Conservation (phyloP, 768 basidiomycete species). For the Pleurotus salmoneostramineus region DNA sequence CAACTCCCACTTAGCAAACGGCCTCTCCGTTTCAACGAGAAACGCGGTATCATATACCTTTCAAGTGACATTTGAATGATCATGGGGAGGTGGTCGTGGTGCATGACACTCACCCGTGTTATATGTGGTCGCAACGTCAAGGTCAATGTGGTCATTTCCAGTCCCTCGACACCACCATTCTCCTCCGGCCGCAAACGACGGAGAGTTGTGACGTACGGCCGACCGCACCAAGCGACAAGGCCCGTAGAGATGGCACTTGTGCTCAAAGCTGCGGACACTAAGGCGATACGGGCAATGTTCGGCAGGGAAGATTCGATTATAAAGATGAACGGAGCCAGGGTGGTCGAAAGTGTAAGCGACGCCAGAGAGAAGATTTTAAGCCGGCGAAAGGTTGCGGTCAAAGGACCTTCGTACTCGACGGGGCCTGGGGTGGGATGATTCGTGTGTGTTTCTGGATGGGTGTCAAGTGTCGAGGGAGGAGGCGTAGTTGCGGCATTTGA, state of each 20-base stretch:
- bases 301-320: slow-evolving; percentile 77
- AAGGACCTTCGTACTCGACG: slow-evolving; percentile 65
- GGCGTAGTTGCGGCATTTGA: background rate
- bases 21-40: slow-evolving; percentile 58
- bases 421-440: slow-evolving; percentile 13
- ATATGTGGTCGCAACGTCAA: slow-evolving; percentile 54
- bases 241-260: slow-evolving; percentile 74
- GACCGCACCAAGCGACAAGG: slow-evolving; percentile 67
- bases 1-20: slow-evolving; percentile 82
- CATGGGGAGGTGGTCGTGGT: no score
- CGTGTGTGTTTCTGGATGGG: background rate
- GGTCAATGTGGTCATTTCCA: slow-evolving; percentile 71
- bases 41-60: slow-evolving; percentile 73
- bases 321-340: slow-evolving; percentile 79
- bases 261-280: slow-evolving; percentile 67
- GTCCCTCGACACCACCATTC: slow-evolving; percentile 40
- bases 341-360: slow-evolving; percentile 65
- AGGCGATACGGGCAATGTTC: slow-evolving; percentile 56
- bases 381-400: slow-evolving; percentile 66
- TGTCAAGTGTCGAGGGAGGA: background rate
- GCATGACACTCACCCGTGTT: slow-evolving; percentile 62
- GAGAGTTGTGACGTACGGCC: slow-evolving; percentile 69
- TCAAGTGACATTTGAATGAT: no score
- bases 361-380: slow-evolving; percentile 83
- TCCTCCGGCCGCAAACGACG: slow-evolving; percentile 44